Evolutionary conservation across 192 early-diverging fungal genomes (phyloP).

Genomic region (Rhizoclosmatium globosum): DNA sequence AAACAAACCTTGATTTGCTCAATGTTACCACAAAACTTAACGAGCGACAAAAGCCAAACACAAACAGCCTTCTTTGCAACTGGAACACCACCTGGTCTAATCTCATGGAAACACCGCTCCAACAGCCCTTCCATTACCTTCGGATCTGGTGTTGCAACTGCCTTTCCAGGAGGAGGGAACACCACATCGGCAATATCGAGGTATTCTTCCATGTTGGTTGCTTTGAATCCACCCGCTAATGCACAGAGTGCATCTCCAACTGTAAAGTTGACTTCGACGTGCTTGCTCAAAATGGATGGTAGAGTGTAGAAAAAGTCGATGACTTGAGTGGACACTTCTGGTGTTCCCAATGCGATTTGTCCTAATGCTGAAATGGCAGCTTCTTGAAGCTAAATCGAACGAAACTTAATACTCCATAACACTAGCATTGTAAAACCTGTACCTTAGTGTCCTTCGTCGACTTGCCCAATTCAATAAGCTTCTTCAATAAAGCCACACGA

Average conservation of each 20-base stretch:
- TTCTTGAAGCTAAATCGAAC: constrained; percentile 62
- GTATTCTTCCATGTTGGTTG: constrained; percentile 70
- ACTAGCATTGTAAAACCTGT: no score
- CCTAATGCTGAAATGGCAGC: constrained; percentile 72
- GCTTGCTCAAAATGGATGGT: constrained; percentile 71
- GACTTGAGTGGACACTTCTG: constrained; percentile 33
- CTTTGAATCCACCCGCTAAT: constrained; percentile 70
- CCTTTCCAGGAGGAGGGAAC: constrained; percentile 32
- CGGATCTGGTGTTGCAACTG: constrained; percentile 13
- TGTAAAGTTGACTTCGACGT: constrained; percentile 85
- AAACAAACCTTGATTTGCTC: constrained; percentile 37
- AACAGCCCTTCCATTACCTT: constrained; percentile 56
- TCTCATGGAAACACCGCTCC: constrained; percentile 61
- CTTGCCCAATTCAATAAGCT: constrained; percentile 62
- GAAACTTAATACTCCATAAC: background rate
- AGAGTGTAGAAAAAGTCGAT: constrained; percentile 64
- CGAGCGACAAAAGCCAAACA: constrained; percentile 80
- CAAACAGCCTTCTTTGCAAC: constrained; percentile 72
- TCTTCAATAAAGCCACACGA: constrained; percentile 47
- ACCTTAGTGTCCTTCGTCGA: constrained; percentile 76
- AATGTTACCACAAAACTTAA: constrained; percentile 72
- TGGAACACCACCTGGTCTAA: constrained; percentile 59
- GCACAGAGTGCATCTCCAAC: constrained; percentile 82
- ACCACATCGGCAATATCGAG: constrained; percentile 72
- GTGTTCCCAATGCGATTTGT: constrained; percentile 64